phyloP scores from a whole-genome alignment of 163 green algal genomes.

The Prototheca cutis region DNA sequence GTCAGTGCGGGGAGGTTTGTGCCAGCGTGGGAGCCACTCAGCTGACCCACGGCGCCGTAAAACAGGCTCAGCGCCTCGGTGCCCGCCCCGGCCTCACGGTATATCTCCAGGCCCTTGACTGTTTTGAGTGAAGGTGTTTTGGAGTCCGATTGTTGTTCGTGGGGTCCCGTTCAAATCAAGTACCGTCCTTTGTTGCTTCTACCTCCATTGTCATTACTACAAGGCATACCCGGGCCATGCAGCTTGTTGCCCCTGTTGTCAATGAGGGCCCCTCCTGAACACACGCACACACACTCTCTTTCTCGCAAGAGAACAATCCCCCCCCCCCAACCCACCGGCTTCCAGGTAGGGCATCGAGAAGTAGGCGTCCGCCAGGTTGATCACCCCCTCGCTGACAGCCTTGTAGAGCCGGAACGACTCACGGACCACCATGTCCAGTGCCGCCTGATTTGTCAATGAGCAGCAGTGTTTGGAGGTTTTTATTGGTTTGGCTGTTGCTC shows the following conservation, averaged over 20 bases:
- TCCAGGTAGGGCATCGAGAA: conserved; percentile 83
- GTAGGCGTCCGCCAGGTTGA: conserved; percentile 89
- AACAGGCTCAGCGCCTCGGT: conserved; percentile 41
- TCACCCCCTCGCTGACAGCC: conserved; percentile 80
- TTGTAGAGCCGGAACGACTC: conserved; percentile 80
- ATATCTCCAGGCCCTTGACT: conserved; percentile 57
- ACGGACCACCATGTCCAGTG: conserved; percentile 44
- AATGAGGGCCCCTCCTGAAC: too few relatives aligned
- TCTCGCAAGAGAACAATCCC: too few relatives aligned
- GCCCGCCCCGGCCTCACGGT: conserved; percentile 48
- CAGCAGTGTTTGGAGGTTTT: background rate
- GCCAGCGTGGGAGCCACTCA: conserved; percentile 25
- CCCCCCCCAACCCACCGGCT: conserved; percentile 21
- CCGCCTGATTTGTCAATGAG: conserved; percentile 25
- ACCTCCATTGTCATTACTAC: too few relatives aligned
- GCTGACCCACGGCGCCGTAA: conserved; percentile 34
- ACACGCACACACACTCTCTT: too few relatives aligned
- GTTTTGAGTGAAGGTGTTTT: background rate
- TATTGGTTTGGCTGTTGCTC: background rate
- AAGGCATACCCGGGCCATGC: too few relatives aligned
- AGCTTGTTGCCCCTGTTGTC: too few relatives aligned
- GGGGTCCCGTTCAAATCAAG: too few relatives aligned
- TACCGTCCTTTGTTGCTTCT: too few relatives aligned
- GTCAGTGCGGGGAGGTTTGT: conserved; percentile 60
- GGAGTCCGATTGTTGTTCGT: background rate